phyloP scores from a whole-genome alignment of 352 stramenopile genomes.

The Phytophthora europaea region DNA sequence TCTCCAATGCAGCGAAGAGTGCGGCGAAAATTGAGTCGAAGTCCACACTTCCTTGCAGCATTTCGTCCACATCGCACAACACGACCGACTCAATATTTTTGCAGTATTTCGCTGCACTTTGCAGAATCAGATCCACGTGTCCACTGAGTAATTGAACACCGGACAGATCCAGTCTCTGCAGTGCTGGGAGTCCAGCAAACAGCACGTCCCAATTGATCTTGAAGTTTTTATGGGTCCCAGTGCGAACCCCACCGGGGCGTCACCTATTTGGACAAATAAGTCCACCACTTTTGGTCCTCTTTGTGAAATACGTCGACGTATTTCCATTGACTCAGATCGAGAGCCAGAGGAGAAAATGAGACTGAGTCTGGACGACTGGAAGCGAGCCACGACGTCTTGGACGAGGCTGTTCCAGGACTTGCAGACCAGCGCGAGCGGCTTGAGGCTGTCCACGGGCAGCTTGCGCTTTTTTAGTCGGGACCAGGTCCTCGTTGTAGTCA shows the following conservation, averaged over 20 bases:
- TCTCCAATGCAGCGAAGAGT: constrained; percentile 38
- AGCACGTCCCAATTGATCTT: constrained; percentile 37
- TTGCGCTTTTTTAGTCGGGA: constrained; percentile 6
- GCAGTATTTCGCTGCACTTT: constrained; percentile 39
- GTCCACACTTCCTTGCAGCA: constrained; percentile 9
- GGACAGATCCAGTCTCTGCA: constrained; percentile 46
- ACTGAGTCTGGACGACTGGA: constrained; percentile 22
- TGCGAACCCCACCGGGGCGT: neutral
- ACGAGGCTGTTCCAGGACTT: constrained; percentile 33
- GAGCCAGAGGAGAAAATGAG: constrained; percentile 27
- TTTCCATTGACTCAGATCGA: constrained; percentile 27
- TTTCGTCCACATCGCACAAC: constrained; percentile 19
- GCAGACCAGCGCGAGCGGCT: constrained; percentile 36
- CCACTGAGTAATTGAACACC: constrained; percentile 31
- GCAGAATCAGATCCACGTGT: constrained; percentile 33
- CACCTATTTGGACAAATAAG: constrained; percentile 42
- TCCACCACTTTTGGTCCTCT: constrained; percentile 35
- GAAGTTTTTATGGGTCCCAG: constrained; percentile 13
- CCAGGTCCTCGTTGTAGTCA: constrained; percentile 27
- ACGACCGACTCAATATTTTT: constrained; percentile 37
- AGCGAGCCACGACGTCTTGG: constrained; percentile 28
- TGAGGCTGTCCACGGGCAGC: constrained; percentile 12
- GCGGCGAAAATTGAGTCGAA: constrained; percentile 33
- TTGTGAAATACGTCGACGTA: constrained; percentile 19
- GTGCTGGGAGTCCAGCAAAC: constrained; percentile 28